phyloP scores from a whole-genome alignment of 192 early-diverging fungal species.

The Allomyces javanicus region DNA sequence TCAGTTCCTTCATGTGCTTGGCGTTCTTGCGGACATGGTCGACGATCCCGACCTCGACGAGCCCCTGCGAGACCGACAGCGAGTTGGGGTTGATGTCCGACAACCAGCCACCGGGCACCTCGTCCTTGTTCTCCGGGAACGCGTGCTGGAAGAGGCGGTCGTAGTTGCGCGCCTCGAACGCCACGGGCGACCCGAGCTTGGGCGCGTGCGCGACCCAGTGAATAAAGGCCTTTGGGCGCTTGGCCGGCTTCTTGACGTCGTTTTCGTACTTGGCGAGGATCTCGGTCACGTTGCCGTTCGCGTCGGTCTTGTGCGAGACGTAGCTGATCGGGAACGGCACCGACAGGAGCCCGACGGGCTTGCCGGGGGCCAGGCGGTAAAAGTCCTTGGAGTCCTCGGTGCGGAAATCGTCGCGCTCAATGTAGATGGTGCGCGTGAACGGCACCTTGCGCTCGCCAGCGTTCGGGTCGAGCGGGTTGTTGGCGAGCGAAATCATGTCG shows the following conservation, averaged over 20 bases:
- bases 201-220: conserved; percentile 90
- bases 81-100: conserved; percentile 70
- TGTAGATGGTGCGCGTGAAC: conserved; percentile 83
- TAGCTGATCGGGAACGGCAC: conserved; percentile 76
- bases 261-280: conserved; percentile 66
- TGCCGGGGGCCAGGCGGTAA: conserved; percentile 79
- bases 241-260: conserved; percentile 22
- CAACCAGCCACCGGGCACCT: conserved; percentile 76
- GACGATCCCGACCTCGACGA: conserved; percentile 69
- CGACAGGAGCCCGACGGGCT: conserved; percentile 83
- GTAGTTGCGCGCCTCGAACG: conserved; percentile 69
- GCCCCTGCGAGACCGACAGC: conserved; percentile 36
- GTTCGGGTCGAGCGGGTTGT: conserved; percentile 68
- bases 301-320: conserved; percentile 52
- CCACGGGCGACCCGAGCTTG: conserved; percentile 62
- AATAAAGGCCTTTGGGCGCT: conserved; percentile 92
- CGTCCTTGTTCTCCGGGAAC: conserved; percentile 60
- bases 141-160: conserved; percentile 71
- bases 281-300: conserved; percentile 61
- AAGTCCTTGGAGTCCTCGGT: conserved; percentile 81
- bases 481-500: conserved; percentile 63
- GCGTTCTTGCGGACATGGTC: conserved; percentile 34
- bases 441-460: conserved; percentile 77
- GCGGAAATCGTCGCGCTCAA: conserved; percentile 91
- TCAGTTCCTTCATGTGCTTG: not conserved